Evolutionary conservation across 176 grass and related monocot genomes (phyloP).

Genomic region (Oryza meridionalis): DNA sequence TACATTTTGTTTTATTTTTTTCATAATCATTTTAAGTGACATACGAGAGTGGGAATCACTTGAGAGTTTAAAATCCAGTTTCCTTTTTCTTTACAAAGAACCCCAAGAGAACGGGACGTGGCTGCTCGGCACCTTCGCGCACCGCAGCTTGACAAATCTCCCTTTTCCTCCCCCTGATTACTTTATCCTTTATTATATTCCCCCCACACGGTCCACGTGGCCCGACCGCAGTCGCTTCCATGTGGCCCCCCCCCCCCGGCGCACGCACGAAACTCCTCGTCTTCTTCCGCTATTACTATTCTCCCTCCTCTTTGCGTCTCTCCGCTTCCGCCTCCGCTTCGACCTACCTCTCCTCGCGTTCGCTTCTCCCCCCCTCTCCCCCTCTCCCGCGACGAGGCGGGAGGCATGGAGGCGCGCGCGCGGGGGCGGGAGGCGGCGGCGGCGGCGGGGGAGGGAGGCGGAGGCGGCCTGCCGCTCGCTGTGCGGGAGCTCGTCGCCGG

Average conservation of each 20-base stretch:
- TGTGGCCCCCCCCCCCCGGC: neutral
- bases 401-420: constrained; percentile 31
- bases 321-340: constrained; percentile 7
- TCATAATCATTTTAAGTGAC: too few species aligned
- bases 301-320: too few species aligned
- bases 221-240: constrained; percentile 4
- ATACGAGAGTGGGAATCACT: too few species aligned
- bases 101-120: too few species aligned
- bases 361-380: neutral
- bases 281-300: neutral
- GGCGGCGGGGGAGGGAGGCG: constrained; percentile 21
- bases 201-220: constrained; percentile 1
- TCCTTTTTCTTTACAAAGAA: too few species aligned
- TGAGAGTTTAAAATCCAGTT: too few species aligned
- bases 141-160: neutral
- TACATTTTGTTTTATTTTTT: too few species aligned
- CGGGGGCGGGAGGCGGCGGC: constrained; percentile 4
- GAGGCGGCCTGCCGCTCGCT: constrained; percentile 55
- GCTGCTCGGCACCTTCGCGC: constrained; percentile 5
- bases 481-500: constrained; percentile 90
- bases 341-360: neutral
- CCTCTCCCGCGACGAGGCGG: constrained; percentile 22
- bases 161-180: neutral
- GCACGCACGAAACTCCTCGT: neutral
- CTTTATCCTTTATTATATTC: neutral